A percentile compares a stretch with the other conserved stretches of the same genome.
Conservation (phyloP, 2,329 filamentous ascomycete species). For the Emmonsia crescens region DNA sequence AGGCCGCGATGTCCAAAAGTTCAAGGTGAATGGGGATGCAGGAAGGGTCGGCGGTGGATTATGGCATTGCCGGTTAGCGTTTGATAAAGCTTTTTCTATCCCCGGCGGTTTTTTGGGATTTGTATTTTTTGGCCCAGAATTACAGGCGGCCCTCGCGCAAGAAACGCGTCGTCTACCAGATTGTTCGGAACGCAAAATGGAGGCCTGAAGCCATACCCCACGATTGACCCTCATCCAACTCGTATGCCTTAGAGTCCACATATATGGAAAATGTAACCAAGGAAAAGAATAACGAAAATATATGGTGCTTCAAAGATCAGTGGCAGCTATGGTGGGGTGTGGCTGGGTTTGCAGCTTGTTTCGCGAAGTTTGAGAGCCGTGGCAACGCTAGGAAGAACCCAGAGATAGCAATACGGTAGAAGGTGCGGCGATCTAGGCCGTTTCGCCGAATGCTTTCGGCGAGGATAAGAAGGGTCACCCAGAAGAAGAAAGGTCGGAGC, state of each 20-base stretch:
- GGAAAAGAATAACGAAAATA: neutral
- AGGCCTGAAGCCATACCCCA: too few species aligned
- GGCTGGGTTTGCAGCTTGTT: neutral
- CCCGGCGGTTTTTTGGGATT: neutral
- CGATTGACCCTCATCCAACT: neutral
- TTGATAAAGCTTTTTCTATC: neutral
- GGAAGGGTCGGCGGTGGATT: neutral
- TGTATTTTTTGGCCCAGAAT: neutral
- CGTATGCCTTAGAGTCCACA: neutral
- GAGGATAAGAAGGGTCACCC: constrained; percentile 10
- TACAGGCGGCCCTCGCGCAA: neutral
- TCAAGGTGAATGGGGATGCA: constrained; percentile 1
- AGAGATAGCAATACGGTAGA: constrained; percentile 9
- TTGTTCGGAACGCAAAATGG: neutral
- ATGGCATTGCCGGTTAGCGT: neutral
- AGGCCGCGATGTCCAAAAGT: constrained; percentile 28
- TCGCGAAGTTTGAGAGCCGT: constrained; percentile 2
- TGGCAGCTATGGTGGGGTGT: constrained; percentile 8
- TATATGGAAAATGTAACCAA: neutral
- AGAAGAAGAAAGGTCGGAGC: constrained; percentile 10
- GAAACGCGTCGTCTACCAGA: neutral
- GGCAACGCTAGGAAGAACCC: constrained; percentile 10
- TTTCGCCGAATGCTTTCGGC: constrained; percentile 8
- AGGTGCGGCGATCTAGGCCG: constrained; percentile 9
- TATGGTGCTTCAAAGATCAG: neutral